Conservation (phyloP, 495 filamentous ascomycete genomes). For the Annulohypoxylon nitens region DNA sequence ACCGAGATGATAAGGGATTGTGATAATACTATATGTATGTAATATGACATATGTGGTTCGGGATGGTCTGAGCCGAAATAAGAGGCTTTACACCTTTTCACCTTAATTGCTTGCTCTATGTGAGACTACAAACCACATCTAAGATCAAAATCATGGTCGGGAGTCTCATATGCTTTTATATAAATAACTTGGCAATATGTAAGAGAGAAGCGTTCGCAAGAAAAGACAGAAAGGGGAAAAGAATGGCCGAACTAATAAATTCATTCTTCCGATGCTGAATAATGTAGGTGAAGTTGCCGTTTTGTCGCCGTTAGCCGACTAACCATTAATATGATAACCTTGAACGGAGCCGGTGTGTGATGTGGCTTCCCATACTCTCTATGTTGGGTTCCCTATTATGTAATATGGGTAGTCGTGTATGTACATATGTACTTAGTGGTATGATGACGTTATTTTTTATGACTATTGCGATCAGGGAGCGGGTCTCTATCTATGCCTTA, state of each 20-base stretch:
- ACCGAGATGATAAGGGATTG: slow-evolving; percentile 22
- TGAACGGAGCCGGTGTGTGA: background rate
- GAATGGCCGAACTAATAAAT: slow-evolving; percentile 2
- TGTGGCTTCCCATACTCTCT: background rate
- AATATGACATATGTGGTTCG: background rate
- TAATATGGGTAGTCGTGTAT: background rate
- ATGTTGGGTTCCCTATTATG: background rate
- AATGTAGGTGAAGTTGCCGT: slow-evolving; percentile 7
- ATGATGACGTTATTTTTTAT: slow-evolving; percentile 7
- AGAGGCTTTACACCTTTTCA: background rate
- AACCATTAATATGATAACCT: background rate
- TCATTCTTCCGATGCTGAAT: slow-evolving; percentile 4
- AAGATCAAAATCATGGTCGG: background rate
- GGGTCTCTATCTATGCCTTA: background rate
- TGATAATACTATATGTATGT: too few relatives aligned
- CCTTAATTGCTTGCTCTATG: background rate
- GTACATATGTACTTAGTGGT: background rate
- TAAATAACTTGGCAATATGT: background rate
- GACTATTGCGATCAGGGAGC: background rate
- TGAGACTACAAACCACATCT: background rate
- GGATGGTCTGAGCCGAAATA: background rate
- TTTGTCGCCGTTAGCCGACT: slow-evolving; percentile 2
- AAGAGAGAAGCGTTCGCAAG: background rate
- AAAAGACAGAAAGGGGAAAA: slow-evolving; percentile 10
- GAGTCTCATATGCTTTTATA: slow-evolving; percentile 6